Evolutionary conservation across 2,329 filamentous ascomycete species (phyloP).

Genomic region (Fonsecaea multimorphosa): DNA sequence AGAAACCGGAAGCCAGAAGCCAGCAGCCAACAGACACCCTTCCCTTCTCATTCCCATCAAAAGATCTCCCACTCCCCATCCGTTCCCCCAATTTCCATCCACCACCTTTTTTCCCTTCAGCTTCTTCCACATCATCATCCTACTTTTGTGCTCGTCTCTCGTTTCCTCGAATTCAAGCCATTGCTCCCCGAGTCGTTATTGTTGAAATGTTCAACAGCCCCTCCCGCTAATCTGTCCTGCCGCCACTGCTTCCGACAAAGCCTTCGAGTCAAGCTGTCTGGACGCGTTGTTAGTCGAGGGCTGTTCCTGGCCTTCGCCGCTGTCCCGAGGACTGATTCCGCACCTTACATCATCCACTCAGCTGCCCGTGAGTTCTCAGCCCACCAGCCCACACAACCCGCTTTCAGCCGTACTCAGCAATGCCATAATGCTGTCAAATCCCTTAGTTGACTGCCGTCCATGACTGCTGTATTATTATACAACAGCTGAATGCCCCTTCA

Average conservation of each 20-base stretch:
- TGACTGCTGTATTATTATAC: neutral
- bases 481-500: neutral
- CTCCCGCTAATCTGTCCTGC: neutral
- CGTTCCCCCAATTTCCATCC: neutral
- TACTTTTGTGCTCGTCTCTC: neutral
- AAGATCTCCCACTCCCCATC: constrained; percentile 7
- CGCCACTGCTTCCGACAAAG: neutral
- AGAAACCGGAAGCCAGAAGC: neutral
- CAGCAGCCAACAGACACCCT: too few relatives aligned
- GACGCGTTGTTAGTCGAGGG: constrained; percentile 15
- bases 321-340: constrained; percentile 23
- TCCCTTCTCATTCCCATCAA: neutral
- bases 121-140: neutral
- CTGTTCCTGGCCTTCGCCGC: constrained; percentile 19
- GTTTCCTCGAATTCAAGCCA: neutral
- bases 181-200: neutral
- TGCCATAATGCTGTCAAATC: constrained; percentile 35
- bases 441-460: neutral
- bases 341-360: constrained; percentile 36
- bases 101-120: neutral
- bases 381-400: constrained; percentile 5
- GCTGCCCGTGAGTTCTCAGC: constrained; percentile 20
- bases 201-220: neutral
- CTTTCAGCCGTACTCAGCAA: constrained; percentile 18
- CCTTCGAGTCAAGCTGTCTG: constrained; percentile 22